Conservation (phyloP, 306 rosid genomes). For the Dicorynia guianensis region DNA sequence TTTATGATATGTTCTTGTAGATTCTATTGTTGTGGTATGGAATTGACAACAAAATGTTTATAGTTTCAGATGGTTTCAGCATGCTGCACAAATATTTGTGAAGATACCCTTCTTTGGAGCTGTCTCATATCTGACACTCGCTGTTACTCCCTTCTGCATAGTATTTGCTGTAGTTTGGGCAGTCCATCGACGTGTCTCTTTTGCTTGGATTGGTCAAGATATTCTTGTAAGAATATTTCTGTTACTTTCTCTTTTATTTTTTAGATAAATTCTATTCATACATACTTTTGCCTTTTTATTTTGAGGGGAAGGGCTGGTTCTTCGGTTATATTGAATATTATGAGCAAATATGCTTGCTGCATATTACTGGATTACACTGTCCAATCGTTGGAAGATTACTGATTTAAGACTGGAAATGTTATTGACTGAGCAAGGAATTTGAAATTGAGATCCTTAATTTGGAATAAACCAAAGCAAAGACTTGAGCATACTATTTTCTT, state of each 20-base stretch:
- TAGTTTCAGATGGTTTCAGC: conserved; percentile 97
- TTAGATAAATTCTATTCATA: conserved; percentile 12
- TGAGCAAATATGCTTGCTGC: neutral
- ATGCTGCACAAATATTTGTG: conserved; percentile 72
- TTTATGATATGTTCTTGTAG: conserved; percentile 11
- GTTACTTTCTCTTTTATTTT: conserved; percentile 24
- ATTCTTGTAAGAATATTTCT: conserved; percentile 76
- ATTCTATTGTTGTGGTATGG: conserved; percentile 28
- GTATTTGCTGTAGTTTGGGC: conserved; percentile 92
- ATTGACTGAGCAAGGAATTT: conserved; percentile 9
- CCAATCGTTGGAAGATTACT: neutral
- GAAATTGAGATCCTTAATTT: conserved; percentile 24
- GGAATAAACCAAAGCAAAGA: neutral
- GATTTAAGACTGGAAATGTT: conserved; percentile 25
- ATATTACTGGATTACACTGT: conserved; percentile 4
- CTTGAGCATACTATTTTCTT: conserved; percentile 12
- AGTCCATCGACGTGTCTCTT: conserved; percentile 56
- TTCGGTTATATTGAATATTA: conserved; percentile 1
- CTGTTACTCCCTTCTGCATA: conserved; percentile 91
- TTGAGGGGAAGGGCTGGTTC: neutral
- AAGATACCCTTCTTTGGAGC: conserved; percentile 92
- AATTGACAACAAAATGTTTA: conserved; percentile 54
- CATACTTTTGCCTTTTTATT: neutral
- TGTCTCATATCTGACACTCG: conserved; percentile 84
- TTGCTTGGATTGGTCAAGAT: conserved; percentile 99